Evolutionary conservation across 345 rosid species (phyloP).

Genomic region (Bruguiera gymnorhiza): DNA sequence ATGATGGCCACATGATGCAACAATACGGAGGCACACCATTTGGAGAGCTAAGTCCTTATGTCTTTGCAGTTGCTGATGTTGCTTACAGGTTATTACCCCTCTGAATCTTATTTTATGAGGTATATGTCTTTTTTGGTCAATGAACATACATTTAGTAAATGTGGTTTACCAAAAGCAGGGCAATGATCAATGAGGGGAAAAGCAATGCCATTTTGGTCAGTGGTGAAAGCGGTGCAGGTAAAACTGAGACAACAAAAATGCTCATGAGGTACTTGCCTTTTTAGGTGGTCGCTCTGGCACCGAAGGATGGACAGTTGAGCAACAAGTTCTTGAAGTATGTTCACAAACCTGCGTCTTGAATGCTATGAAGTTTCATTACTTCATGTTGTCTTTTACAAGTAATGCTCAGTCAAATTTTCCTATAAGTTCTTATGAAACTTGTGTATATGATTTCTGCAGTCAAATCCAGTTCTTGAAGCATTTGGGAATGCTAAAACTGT

Average conservation of each 20-base stretch:
- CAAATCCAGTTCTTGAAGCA: constrained; percentile 97
- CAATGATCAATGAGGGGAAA: constrained; percentile 71
- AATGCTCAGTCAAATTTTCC: constrained; percentile 11
- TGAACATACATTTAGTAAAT: constrained; percentile 9
- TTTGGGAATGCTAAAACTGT: constrained; percentile 98
- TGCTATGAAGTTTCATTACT: constrained; percentile 6
- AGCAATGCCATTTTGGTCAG: constrained; percentile 89
- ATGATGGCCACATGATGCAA: constrained; percentile 87
- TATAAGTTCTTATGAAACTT: constrained; percentile 13
- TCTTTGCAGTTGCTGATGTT: constrained; percentile 88
- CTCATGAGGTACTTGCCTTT: constrained; percentile 83
- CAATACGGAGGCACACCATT: constrained; percentile 90
- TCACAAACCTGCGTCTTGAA: constrained; percentile 1
- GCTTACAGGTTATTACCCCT: constrained; percentile 58
- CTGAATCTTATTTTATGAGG: not conserved
- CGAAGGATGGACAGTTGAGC: constrained; percentile 89
- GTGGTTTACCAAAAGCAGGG: constrained; percentile 37
- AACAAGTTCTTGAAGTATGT: constrained; percentile 90
- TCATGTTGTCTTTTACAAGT: not conserved
- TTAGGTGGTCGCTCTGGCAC: constrained; percentile 81
- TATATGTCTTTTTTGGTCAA: not conserved
- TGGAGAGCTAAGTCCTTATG: constrained; percentile 89
- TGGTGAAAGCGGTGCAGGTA: constrained; percentile 91
- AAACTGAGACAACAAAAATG: constrained; percentile 92
- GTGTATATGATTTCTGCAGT: constrained; percentile 47